Conservation (phyloP, 2,329 filamentous ascomycete species). For the Sporothrix humicola region DNA sequence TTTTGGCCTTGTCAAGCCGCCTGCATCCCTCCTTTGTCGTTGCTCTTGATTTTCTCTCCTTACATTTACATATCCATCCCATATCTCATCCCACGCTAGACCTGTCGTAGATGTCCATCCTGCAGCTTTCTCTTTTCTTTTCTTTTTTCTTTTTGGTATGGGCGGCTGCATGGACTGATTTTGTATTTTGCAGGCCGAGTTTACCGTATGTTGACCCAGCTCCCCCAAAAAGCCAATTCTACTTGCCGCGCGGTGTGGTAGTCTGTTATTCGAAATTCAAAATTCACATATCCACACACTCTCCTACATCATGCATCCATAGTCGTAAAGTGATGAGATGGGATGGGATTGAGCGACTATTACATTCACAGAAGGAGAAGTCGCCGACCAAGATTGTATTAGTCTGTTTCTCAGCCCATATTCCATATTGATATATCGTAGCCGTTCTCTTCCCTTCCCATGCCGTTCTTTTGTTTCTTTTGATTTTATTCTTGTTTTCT, state of each 20-base stretch:
- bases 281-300: not conserved
- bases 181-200: not conserved
- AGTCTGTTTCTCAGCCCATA: not conserved
- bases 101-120: conserved; percentile 5
- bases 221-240: too few relatives aligned
- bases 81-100: conserved; percentile 18
- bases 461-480: not conserved
- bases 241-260: not conserved
- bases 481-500: not conserved
- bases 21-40: not conserved
- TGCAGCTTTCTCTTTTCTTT: not conserved
- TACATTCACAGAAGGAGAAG: not conserved
- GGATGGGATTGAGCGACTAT: not conserved
- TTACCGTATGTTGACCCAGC: not conserved
- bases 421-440: conserved; percentile 21
- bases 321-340: not conserved
- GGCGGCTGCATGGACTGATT: conserved; percentile 21
- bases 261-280: not conserved
- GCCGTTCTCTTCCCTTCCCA: not conserved
- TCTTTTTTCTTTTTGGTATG: not conserved
- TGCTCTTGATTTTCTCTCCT: not conserved
- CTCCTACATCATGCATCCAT: not conserved
- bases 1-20: not conserved
- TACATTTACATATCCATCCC: not conserved
- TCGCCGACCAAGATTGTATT: not conserved